Percentiles rank a stretch among this genome's conserved stretches.
phyloP scores from a whole-genome alignment of 192 early-diverging fungal genomes.

The Kappamyces sp. region DNA sequence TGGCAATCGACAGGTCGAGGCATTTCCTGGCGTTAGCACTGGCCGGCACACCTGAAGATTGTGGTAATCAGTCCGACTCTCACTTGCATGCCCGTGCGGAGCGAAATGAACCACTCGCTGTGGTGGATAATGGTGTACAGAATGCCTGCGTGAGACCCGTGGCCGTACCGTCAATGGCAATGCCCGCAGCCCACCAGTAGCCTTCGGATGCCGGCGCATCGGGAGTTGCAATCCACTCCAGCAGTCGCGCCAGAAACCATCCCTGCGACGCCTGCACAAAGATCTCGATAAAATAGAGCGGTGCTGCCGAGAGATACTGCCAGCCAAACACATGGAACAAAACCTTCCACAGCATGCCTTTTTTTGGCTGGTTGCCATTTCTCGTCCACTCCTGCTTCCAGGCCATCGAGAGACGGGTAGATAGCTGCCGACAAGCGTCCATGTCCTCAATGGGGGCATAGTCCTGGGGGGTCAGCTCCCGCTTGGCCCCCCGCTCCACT shows the following conservation, averaged over 20 bases:
- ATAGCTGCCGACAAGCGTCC: background rate
- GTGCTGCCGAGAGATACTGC: no score
- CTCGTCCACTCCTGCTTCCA: background rate
- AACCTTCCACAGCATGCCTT: no score
- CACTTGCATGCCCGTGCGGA: conserved; percentile 26
- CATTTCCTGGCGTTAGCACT: conserved; percentile 33
- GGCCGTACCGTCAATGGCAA: no score
- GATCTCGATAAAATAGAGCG: conserved; percentile 3
- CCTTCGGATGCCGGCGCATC: no score
- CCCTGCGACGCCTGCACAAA: conserved; percentile 8
- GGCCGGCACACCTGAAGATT: no score
- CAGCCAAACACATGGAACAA: no score
- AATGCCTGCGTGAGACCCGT: no score
- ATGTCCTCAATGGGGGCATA: conserved; percentile 25
- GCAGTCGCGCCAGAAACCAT: conserved; percentile 3
- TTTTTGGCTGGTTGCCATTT: background rate
- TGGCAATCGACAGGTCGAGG: conserved; percentile 23
- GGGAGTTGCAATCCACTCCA: conserved; percentile 10
- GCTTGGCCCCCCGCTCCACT: conserved; percentile 22
- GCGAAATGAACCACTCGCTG: conserved; percentile 14
- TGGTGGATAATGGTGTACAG: conserved; percentile 15
- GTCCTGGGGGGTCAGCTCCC: conserved; percentile 25
- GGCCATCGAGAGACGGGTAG: background rate
- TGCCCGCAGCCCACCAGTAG: no score
- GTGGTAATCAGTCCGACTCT: conserved; percentile 26